Base-by-base conservation (phyloP, 345 rosid species). In the Lenwebbia sp. region DNA sequence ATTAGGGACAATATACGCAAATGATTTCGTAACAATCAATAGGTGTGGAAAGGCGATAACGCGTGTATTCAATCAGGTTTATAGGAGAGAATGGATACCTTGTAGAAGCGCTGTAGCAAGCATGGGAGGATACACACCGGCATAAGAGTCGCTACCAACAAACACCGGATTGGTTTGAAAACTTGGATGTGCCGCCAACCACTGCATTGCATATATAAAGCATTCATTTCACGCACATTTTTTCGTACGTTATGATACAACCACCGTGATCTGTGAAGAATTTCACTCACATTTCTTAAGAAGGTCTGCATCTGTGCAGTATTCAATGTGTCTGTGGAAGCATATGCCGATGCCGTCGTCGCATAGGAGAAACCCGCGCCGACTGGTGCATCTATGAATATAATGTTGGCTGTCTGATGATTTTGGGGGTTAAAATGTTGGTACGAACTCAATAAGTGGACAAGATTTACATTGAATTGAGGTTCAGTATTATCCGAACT, bases 331-430 rank as follows among this genome's bases (percentile, higher is more conserved):
- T 70, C 78, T 70, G 78, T 70, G 6, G 78, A 70, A 19, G 0
- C 47, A 5, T 70, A 70, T 0, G 78, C 78, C 1, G 47, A 70
- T 70, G 82, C 19, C 1, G 85, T 87, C 2, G 70, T 86, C 9
- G 91, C 81, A 75, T 87, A 89, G 37, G 91, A 87, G 54, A 89
- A 89, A 10, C 90, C 89, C 23, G 88, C 82, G 0, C 90, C 90
- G n/a, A 88, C 90, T 54, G 90, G 90, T 41, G 87, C 84, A 60
- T 87, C 90, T 50, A 87, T 47, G 83, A 89, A 89, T 37, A 89
- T 44, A 49, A 89, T 89, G 86, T 65, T 89, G 21, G 85, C 85
- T 40, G 74, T 30, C 65, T 83, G 74, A 44, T 55, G 21, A 83
- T 81, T 83, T 86, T 75, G 52, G 10, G 19, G 83, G 83, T 84